Evolutionary conservation across 805 yeast species (phyloP), one percentile per base, ranked within the genome.

Genomic region (Metschnikowia proteae): DNA sequence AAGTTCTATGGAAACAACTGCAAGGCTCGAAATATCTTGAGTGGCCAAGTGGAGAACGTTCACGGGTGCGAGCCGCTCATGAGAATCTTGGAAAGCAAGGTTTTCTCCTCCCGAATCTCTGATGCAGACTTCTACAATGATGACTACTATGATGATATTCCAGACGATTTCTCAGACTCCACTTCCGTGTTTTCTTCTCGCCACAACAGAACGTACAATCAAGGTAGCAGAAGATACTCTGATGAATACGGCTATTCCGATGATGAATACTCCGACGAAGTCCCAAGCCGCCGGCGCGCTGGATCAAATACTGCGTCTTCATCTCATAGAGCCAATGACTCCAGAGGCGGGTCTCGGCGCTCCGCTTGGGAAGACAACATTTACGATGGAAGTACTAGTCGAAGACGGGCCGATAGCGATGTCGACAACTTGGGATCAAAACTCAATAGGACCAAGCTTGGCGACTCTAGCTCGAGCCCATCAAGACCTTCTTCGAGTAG

Each of bases 11-110:
- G 99, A 34, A 78, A 76, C 58, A 82, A 79, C 56, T 86, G 96
- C 65, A 90, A 94, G 51, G 96, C 97, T n/a, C 81, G 88, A 66
- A 76, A 77, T 63, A 87, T 92, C 60, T 75, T 92, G 46, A 71
- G 84, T 5, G 99, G 99, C 35, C 79, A 86, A 56, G 88, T 92
- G n/a, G 92, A 89, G 42, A 81, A 96, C 3, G 98, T 98, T 2
- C 89, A 96, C 28, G 90, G 86, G 8, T 86, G 90, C 57, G 97
- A 90, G 54, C 79, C 94, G 4, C 76, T 92, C 55, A 83, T 89
- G 81, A 79, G 96, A 60, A 86, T 92, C 11, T 76, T 92, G 54
- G 92, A 90, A 55, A 82, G 94, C 29, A 79, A 91, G 57, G 96
- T 89, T 1, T 94, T 92, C 75, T 78, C 78, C 54, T 76, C 75